Evolutionary conservation across 768 basidiomycete species (phyloP).

Genomic region (Pleurotus giganteus): DNA sequence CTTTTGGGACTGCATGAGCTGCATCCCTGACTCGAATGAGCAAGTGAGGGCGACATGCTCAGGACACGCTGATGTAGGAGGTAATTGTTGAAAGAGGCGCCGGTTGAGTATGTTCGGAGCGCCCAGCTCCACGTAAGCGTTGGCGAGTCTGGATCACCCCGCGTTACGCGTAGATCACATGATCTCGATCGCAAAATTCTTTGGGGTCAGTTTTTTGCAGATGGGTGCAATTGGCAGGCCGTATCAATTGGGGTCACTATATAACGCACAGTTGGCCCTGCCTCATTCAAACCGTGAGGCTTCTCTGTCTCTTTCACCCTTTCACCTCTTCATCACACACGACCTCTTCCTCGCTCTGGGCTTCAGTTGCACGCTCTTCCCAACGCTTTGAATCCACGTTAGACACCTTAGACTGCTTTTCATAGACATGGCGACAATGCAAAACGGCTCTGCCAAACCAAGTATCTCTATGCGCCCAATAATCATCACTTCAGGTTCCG

Average conservation of each 20-base stretch:
- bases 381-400: not conserved
- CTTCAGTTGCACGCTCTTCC: not conserved
- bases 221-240: not conserved
- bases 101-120: not conserved
- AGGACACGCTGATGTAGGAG: too few relatives aligned
- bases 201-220: conserved; percentile 8
- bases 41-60: too few relatives aligned
- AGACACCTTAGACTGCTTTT: not conserved
- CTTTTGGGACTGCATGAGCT: too few relatives aligned
- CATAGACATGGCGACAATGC: conserved; percentile 7
- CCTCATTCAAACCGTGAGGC: conserved; percentile 9
- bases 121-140: not conserved
- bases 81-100: too few relatives aligned
- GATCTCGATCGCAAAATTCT: conserved; percentile 10
- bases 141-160: not conserved
- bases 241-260: conserved; percentile 7
- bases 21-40: too few relatives aligned
- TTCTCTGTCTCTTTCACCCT: conserved; percentile 2
- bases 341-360: not conserved
- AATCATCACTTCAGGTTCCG: conserved; percentile 43
- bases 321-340: not conserved
- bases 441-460: conserved; percentile 33
- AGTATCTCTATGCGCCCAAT: conserved; percentile 47
- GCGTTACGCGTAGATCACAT: conserved; percentile 5
- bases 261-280: conserved; percentile 1